Percentiles rank a stretch among this genome's conserved stretches.
phyloP scores from a whole-genome alignment of 2,329 filamentous ascomycete species.

The Drechslerella coelobrocha region DNA sequence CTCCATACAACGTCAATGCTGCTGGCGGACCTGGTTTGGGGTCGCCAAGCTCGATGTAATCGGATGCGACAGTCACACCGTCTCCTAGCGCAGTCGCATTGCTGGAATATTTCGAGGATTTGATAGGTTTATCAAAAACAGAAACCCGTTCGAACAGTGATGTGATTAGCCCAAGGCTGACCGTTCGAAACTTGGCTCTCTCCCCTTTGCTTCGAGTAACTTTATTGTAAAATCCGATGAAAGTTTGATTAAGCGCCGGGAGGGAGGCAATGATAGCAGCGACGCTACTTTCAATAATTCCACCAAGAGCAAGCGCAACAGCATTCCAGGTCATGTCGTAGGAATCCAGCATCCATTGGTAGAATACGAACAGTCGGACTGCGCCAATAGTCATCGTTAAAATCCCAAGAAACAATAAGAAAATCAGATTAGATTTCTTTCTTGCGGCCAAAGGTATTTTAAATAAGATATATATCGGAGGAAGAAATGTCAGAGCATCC shows the following conservation, averaged over 20 bases:
- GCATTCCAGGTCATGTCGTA: slow-evolving; percentile 38
- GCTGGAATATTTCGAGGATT: slow-evolving; percentile 21
- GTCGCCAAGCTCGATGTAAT: slow-evolving; percentile 15
- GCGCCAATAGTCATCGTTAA: slow-evolving; percentile 18
- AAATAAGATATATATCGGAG: slow-evolving; percentile 25
- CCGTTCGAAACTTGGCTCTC: slow-evolving; percentile 3
- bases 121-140: slow-evolving; percentile 12
- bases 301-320: slow-evolving; percentile 14
- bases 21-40: not conserved
- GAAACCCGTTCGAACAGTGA: slow-evolving; percentile 20
- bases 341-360: slow-evolving; percentile 29
- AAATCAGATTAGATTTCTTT: slow-evolving; percentile 33
- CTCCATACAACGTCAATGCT: not conserved
- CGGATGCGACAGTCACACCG: not conserved
- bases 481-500: slow-evolving; percentile 29
- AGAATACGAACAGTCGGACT: slow-evolving; percentile 27
- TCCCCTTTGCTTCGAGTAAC: slow-evolving; percentile 11
- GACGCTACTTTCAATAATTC: slow-evolving; percentile 35
- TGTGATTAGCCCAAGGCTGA: slow-evolving; percentile 31
- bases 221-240: slow-evolving; percentile 18
- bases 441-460: slow-evolving; percentile 17
- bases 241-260: slow-evolving; percentile 32
- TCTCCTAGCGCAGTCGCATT: slow-evolving; percentile 19
- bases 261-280: slow-evolving; percentile 33
- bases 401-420: slow-evolving; percentile 27